phyloP scores from a whole-genome alignment of 1,284 basidiomycete species.

The Rhizoctonia solani region DNA sequence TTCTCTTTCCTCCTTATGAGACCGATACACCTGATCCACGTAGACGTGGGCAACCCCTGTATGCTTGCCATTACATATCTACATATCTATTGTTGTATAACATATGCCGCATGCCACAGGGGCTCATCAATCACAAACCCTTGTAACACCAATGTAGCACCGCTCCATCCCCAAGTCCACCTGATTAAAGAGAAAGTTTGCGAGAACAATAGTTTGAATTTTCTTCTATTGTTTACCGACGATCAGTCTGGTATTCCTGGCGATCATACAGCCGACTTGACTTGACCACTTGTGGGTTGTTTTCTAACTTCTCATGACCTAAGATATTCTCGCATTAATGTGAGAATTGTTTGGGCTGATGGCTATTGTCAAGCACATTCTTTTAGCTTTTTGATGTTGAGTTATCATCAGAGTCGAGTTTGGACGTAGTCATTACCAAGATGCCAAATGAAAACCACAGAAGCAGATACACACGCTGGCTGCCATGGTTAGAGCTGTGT shows the following conservation, averaged over 20 bases:
- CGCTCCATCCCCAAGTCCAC: background rate
- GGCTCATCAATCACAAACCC: too few relatives aligned
- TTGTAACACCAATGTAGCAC: too few relatives aligned
- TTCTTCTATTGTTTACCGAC: background rate
- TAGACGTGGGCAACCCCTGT: too few relatives aligned
- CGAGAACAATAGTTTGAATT: background rate
- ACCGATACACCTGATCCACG: too few relatives aligned
- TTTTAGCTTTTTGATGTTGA: constrained; percentile 24
- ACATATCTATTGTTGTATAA: background rate
- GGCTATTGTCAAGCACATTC: too few relatives aligned
- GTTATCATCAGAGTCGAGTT: background rate
- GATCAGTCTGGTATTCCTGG: background rate
- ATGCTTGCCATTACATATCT: background rate
- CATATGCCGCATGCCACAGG: background rate
- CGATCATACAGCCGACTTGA: background rate
- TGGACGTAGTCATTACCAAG: too few relatives aligned
- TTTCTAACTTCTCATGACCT: background rate
- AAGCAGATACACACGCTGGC: too few relatives aligned
- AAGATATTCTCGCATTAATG: too few relatives aligned
- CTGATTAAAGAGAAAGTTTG: background rate
- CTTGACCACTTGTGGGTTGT: background rate
- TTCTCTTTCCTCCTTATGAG: background rate
- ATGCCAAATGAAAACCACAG: too few relatives aligned
- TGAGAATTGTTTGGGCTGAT: too few relatives aligned
- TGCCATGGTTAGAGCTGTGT: too few relatives aligned